Evolutionary conservation across 495 filamentous ascomycete species (phyloP).

Genomic region (Penicillium maclennaniae): DNA sequence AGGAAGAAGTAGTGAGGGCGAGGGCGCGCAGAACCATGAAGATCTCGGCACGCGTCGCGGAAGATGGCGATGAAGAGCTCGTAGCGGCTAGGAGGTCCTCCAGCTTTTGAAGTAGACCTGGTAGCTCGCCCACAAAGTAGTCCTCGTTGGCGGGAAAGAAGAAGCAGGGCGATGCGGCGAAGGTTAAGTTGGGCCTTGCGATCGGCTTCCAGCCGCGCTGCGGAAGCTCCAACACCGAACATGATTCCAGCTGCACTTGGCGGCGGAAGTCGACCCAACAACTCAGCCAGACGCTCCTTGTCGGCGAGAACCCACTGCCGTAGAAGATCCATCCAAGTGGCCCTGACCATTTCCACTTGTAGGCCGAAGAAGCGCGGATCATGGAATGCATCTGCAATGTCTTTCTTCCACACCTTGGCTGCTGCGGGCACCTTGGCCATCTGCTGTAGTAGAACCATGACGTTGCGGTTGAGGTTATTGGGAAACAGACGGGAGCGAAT

Average conservation of each 20-base stretch:
- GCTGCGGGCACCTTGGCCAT: constrained; percentile 71
- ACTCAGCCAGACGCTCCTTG: constrained; percentile 81
- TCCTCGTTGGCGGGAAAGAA: constrained; percentile 70
- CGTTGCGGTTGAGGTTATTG: constrained; percentile 69
- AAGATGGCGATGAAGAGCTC: constrained; percentile 84
- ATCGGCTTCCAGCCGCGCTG: constrained; percentile 90
- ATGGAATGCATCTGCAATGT: constrained; percentile 86
- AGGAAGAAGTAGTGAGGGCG: constrained; percentile 66
- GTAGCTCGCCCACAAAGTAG: constrained; percentile 72
- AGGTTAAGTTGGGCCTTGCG: constrained; percentile 89
- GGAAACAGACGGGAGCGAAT: constrained; percentile 86
- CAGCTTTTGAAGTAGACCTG: constrained; percentile 72
- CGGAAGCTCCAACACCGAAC: constrained; percentile 93
- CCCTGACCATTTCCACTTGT: constrained; percentile 59
- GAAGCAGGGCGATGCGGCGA: constrained; percentile 70
- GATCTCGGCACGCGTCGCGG: constrained; percentile 79
- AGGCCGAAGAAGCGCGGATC: constrained; percentile 77
- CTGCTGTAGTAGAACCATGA: constrained; percentile 70
- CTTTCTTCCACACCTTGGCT: constrained; percentile 90
- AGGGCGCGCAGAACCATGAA: constrained; percentile 85
- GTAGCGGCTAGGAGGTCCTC: constrained; percentile 86
- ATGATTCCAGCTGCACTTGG: constrained; percentile 96
- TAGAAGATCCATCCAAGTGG: constrained; percentile 76
- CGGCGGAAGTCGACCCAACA: constrained; percentile 71
- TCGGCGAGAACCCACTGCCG: constrained; percentile 79